Conservation (phyloP, 352 stramenopile genomes). For the Blastocystis sp. region DNA sequence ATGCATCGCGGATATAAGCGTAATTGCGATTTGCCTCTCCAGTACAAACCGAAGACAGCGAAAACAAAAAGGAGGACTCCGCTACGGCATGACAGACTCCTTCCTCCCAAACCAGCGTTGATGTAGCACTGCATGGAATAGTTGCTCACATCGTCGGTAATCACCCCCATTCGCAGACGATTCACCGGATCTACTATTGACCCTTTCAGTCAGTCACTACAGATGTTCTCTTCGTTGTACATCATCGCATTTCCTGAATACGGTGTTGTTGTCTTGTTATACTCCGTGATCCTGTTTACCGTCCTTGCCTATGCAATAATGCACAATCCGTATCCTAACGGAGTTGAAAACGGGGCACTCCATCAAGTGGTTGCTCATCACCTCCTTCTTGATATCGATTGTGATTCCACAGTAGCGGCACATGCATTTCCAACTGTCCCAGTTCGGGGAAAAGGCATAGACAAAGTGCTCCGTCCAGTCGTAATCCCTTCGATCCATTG, state of each 20-base stretch:
- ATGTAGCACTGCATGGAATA: not conserved
- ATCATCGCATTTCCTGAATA: not conserved
- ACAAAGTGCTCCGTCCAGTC: not conserved
- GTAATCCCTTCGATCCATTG: not conserved
- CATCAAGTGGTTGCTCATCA: not conserved
- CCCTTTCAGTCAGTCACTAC: not conserved
- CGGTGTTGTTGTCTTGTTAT: not conserved
- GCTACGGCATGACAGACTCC: not conserved
- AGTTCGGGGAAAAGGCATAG: not conserved
- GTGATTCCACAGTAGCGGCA: constrained; percentile 2
- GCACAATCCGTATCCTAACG: not conserved
- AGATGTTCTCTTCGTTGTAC: not conserved
- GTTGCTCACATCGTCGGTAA: not conserved
- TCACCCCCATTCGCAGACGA: not conserved
- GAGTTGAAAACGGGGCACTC: not conserved
- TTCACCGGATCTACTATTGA: not conserved
- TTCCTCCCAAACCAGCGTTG: not conserved
- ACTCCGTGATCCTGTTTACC: not conserved
- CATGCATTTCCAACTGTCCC: not conserved
- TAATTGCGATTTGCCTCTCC: not conserved
- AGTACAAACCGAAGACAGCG: not conserved
- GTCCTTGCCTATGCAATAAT: not conserved
- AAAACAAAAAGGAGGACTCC: not conserved
- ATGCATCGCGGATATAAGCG: not conserved
- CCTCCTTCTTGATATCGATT: not conserved